Evolutionary conservation across 2,329 filamentous ascomycete species (phyloP).

Genomic region (Beauveria rudraprayagi): DNA sequence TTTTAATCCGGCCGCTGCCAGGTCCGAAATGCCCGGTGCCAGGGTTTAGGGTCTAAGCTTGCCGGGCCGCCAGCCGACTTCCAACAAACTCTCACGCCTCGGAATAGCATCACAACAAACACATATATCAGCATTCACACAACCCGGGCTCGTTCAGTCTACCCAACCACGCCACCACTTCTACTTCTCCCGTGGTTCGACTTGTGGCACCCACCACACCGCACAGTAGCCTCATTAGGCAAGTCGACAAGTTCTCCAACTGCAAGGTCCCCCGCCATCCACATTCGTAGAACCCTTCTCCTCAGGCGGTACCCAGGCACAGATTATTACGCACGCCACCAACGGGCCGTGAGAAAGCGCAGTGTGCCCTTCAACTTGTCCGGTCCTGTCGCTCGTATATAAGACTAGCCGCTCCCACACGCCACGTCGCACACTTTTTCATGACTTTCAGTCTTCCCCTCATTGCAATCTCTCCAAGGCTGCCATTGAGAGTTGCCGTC

Average conservation of each 20-base stretch:
- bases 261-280: conserved; percentile 1
- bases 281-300: neutral
- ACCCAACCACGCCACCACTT: neutral
- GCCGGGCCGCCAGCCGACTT: neutral
- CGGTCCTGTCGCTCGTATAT: conserved; percentile 2
- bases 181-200: neutral
- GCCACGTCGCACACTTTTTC: conserved; percentile 15
- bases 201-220: neutral
- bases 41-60: neutral
- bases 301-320: neutral
- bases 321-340: neutral
- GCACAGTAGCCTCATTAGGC: conserved; percentile 7
- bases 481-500: conserved; percentile 18
- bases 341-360: conserved; percentile 9
- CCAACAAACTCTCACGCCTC: neutral
- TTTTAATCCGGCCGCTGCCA: conserved; percentile 3
- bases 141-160: neutral
- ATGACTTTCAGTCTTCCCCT: conserved; percentile 28
- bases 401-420: conserved; percentile 13
- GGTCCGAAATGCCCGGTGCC: neutral
- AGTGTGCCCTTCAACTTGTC: neutral
- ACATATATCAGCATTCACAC: neutral
- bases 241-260: conserved; percentile 1
- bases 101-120: neutral
- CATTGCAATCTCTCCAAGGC: conserved; percentile 28